These are phyloP conservation scores for Aspergillus sp. DNA, from an alignment of 2,329 filamentous ascomycete genomes.

Conservation along the genomic window DNA sequence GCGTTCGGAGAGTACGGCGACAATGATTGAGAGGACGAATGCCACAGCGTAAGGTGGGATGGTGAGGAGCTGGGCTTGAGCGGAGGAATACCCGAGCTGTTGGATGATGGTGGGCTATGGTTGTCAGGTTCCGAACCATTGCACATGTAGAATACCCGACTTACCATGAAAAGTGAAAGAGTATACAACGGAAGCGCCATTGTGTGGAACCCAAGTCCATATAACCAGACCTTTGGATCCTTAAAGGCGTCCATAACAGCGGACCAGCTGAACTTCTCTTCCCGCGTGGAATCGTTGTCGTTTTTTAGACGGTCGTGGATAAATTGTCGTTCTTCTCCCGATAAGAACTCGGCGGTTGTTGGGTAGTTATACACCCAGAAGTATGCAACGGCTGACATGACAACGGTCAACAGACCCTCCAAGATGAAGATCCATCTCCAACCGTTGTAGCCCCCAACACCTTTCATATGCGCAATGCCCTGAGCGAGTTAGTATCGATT, in stretches of 20 bases:
- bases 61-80: constrained; percentile 48
- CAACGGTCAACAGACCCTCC: constrained; percentile 64
- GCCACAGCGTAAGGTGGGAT: constrained; percentile 60
- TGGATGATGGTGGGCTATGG: constrained; percentile 32
- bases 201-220: constrained; percentile 64
- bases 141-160: background rate
- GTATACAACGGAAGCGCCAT: constrained; percentile 55
- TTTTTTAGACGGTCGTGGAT: constrained; percentile 58
- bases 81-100: constrained; percentile 35
- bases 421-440: constrained; percentile 64
- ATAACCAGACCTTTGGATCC: constrained; percentile 67
- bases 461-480: constrained; percentile 44
- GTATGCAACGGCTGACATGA: constrained; percentile 35
- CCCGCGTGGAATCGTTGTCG: constrained; percentile 62
- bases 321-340: constrained; percentile 48
- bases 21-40: constrained; percentile 51
- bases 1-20: constrained; percentile 57
- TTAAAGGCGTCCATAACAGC: constrained; percentile 58
- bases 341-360: constrained; percentile 35
- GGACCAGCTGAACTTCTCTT: constrained; percentile 62
- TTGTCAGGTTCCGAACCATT: background rate
- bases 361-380: constrained; percentile 40
- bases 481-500: background rate
- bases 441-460: constrained; percentile 42
- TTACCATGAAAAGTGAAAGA: constrained; percentile 31